A percentile compares a stretch with the other conserved stretches of the same genome.
phyloP scores from a whole-genome alignment of 805 yeast species.

The Maudiozyma serrabonitensis region DNA sequence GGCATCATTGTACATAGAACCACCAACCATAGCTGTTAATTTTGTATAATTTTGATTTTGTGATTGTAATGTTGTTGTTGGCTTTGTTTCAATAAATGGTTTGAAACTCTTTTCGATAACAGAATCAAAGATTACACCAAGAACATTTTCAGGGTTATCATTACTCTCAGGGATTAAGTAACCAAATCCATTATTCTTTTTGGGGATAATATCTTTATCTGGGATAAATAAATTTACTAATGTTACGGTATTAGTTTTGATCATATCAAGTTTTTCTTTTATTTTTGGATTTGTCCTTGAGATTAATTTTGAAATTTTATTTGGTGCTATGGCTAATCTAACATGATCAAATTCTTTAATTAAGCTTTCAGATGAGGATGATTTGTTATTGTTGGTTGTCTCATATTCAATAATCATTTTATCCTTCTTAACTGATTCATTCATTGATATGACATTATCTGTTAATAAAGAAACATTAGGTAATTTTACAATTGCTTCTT shows the following conservation, averaged over 20 bases:
- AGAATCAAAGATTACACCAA: conserved; percentile 89
- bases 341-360: conserved; percentile 41
- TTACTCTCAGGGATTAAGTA: conserved; percentile 59
- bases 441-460: conserved; percentile 5
- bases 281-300: conserved; percentile 8
- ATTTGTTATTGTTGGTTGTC: neutral
- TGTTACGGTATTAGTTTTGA: conserved; percentile 39
- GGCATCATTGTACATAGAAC: conserved; percentile 43
- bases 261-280: conserved; percentile 16
- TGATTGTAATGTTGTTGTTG: conserved; percentile 1
- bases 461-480: conserved; percentile 28
- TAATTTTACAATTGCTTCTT: conserved; percentile 28
- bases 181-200: conserved; percentile 64
- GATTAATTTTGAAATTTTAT: conserved; percentile 31
- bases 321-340: conserved; percentile 47
- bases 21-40: conserved; percentile 87
- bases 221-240: conserved; percentile 63
- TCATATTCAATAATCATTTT: neutral
- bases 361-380: neutral
- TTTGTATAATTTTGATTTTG: conserved; percentile 40
- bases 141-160: conserved; percentile 43
- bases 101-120: conserved; percentile 56
- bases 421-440: neutral
- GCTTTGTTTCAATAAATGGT: conserved; percentile 13
- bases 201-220: conserved; percentile 31